These are phyloP conservation scores for Phytophthora palmivora DNA, from an alignment of 352 stramenopile species.

Conservation along the genomic window DNA sequence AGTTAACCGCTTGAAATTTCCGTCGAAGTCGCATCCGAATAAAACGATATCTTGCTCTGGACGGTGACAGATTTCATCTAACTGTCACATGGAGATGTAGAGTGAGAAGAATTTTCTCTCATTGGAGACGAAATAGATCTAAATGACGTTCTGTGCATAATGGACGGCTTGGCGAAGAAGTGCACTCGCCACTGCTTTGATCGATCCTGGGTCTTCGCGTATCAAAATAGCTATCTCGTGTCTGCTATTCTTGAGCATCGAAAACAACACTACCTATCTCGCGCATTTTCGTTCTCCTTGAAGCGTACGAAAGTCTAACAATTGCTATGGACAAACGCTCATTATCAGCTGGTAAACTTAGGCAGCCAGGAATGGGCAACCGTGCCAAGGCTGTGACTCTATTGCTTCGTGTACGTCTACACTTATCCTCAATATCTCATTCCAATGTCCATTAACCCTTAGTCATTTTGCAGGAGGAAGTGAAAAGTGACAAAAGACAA, in stretches of 20 bases:
- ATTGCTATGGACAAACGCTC: constrained; percentile 36
- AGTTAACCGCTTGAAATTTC: too few species aligned
- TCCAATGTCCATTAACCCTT: constrained; percentile 1
- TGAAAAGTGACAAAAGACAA: constrained; percentile 70
- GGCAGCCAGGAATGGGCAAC: constrained; percentile 17
- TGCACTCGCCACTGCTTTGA: too few species aligned
- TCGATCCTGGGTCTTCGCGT: too few species aligned
- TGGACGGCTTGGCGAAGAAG: too few species aligned
- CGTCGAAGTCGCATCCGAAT: too few species aligned
- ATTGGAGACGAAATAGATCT: too few species aligned
- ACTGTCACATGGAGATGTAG: too few species aligned
- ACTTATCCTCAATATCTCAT: not conserved
- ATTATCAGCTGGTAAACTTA: constrained; percentile 19
- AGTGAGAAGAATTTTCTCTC: too few species aligned
- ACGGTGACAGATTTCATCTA: too few species aligned
- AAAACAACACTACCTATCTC: constrained; percentile 16
- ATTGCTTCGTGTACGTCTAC: constrained; percentile 26
- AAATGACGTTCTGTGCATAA: too few species aligned
- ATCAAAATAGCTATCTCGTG: constrained; percentile 16
- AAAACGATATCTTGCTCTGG: too few species aligned
- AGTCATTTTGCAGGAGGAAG: constrained; percentile 44
- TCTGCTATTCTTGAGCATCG: constrained; percentile 17
- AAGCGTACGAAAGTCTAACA: not conserved
- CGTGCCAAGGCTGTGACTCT: constrained; percentile 33
- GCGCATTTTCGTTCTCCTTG: constrained; percentile 3